Percentiles rank a stretch among this genome's conserved stretches.
These are phyloP conservation scores for Hygrophila difformis DNA, from an alignment of 257 asterid species.

Conservation along the genomic window DNA sequence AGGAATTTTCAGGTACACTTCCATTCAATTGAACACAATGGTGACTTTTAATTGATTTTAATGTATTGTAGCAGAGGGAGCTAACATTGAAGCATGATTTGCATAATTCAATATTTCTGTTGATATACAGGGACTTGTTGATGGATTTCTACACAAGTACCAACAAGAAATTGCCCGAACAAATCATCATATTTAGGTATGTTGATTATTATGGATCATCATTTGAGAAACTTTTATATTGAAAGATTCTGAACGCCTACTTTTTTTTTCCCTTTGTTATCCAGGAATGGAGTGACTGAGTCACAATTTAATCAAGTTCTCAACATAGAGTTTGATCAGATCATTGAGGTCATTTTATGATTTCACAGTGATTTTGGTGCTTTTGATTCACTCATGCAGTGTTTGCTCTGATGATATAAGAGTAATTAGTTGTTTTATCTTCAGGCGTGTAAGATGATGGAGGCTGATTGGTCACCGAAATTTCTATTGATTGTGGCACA, in stretches of 20 bases:
- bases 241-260: neutral
- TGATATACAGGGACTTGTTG: constrained; percentile 44
- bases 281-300: constrained; percentile 75
- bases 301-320: constrained; percentile 69
- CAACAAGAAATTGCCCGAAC: constrained; percentile 33
- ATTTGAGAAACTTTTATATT: too few species aligned
- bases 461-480: constrained; percentile 49
- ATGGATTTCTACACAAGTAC: constrained; percentile 40
- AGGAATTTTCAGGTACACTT: constrained; percentile 53
- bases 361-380: too few species aligned
- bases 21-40: too few species aligned
- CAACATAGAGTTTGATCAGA: constrained; percentile 60
- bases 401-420: neutral
- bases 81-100: too few species aligned
- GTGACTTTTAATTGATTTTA: too few species aligned
- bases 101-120: neutral
- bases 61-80: too few species aligned
- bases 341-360: constrained; percentile 32
- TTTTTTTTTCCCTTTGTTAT: neutral
- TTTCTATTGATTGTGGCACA: constrained; percentile 56
- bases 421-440: too few species aligned
- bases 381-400: neutral
- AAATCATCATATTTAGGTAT: constrained; percentile 68
- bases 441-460: constrained; percentile 61
- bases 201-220: too few species aligned